A percentile compares a stretch with the other conserved stretches of the same genome.
phyloP scores from a whole-genome alignment of 306 rosid genomes.

The Bauhinia variegata region DNA sequence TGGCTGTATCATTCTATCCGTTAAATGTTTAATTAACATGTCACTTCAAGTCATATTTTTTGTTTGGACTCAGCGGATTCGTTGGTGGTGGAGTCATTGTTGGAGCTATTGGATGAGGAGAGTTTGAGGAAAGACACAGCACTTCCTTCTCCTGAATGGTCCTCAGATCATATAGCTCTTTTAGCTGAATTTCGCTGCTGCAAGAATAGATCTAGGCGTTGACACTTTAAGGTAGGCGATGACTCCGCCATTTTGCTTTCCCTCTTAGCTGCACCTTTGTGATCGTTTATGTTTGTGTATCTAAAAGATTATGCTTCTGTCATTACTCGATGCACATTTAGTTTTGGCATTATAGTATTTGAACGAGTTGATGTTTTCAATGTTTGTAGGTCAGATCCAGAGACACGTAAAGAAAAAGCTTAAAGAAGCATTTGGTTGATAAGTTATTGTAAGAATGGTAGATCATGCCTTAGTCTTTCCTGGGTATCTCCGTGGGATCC shows the following conservation, averaged over 20 bases:
- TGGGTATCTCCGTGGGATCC: conserved; percentile 60
- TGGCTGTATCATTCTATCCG: conserved; percentile 15
- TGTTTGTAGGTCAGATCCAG: conserved; percentile 50
- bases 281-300: no score
- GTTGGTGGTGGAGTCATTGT: conserved; percentile 81
- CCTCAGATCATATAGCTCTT: conserved; percentile 97
- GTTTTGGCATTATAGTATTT: no score
- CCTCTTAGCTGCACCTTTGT: no score
- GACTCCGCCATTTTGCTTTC: background rate
- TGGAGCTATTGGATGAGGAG: conserved; percentile 97
- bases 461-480: conserved; percentile 54
- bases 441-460: conserved; percentile 59
- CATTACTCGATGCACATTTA: no score
- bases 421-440: conserved; percentile 55
- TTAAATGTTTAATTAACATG: conserved; percentile 7
- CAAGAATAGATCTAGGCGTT: conserved; percentile 86
- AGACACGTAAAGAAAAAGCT: conserved; percentile 51
- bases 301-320: no score
- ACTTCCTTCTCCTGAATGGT: conserved; percentile 99
- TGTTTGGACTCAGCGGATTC: conserved; percentile 80
- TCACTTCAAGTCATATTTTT: conserved; percentile 13
- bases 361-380: conserved; percentile 2
- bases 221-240: conserved; percentile 50
- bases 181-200: conserved; percentile 92
- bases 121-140: conserved; percentile 97